Evolutionary conservation across 2,329 filamentous ascomycete genomes (phyloP).

Genomic region (Talaromyces sp.): DNA sequence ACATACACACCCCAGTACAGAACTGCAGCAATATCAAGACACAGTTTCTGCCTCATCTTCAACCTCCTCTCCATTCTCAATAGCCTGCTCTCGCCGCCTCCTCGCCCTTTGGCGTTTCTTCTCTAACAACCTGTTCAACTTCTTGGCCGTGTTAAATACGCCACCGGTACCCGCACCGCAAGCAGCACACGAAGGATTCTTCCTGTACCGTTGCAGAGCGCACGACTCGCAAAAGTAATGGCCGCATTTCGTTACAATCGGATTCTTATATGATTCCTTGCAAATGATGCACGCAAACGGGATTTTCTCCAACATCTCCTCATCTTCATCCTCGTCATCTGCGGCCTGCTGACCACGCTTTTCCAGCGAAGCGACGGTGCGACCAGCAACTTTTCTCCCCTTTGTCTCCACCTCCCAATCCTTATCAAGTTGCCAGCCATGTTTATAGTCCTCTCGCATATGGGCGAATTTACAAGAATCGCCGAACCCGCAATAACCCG

Average conservation of each 20-base stretch:
- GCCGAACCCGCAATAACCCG: slow-evolving; percentile 62
- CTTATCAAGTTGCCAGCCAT: slow-evolving; percentile 90
- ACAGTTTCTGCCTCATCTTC: slow-evolving; percentile 36
- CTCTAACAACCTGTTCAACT: slow-evolving; percentile 73
- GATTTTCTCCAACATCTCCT: slow-evolving; percentile 73
- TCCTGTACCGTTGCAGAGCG: slow-evolving; percentile 79
- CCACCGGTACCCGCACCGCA: slow-evolving; percentile 83
- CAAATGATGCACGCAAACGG: slow-evolving; percentile 90
- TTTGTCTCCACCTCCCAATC: slow-evolving; percentile 87
- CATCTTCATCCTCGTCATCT: slow-evolving; percentile 58
- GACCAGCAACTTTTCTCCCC: slow-evolving; percentile 46
- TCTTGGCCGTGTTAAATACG: slow-evolving; percentile 84
- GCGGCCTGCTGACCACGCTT: slow-evolving; percentile 46
- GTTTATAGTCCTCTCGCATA: slow-evolving; percentile 64
- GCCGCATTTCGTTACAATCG: slow-evolving; percentile 82
- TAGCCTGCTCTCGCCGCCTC: slow-evolving; percentile 51
- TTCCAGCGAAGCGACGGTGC: slow-evolving; percentile 46
- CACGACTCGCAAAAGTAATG: slow-evolving; percentile 96
- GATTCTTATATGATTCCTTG: slow-evolving; percentile 69
- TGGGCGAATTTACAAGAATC: slow-evolving; percentile 73
- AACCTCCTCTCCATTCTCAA: slow-evolving; percentile 52
- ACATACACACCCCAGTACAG: not conserved
- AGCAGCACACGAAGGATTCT: slow-evolving; percentile 79
- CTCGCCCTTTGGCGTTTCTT: slow-evolving; percentile 59
- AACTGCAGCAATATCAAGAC: not conserved